phyloP scores from a whole-genome alignment of 2,329 filamentous ascomycete genomes.

The Dothidotthia symphoricarpi region DNA sequence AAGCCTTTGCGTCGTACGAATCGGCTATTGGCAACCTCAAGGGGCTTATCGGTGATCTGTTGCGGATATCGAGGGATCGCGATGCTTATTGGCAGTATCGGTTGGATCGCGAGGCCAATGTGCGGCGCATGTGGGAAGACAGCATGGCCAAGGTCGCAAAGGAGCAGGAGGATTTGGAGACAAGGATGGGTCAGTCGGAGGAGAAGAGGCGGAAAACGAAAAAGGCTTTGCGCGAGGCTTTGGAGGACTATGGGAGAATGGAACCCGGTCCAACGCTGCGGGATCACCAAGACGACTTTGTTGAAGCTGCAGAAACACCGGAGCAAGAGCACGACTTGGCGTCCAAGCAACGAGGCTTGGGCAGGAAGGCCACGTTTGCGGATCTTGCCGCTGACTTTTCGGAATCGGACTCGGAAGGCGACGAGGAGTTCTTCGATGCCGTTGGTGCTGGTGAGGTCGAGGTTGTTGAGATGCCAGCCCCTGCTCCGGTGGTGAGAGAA shows the following conservation, averaged over 20 bases:
- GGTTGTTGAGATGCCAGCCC: constrained; percentile 63
- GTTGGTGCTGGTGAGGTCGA: constrained; percentile 91
- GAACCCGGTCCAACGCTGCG: constrained; percentile 14
- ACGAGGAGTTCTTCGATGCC: constrained; percentile 96
- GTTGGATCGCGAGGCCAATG: constrained; percentile 83
- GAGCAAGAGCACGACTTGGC: constrained; percentile 32
- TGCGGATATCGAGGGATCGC: constrained; percentile 89
- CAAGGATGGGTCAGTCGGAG: constrained; percentile 82
- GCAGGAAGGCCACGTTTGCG: constrained; percentile 64
- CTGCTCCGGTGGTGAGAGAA: constrained; percentile 40
- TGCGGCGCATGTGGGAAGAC: constrained; percentile 96
- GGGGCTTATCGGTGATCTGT: constrained; percentile 76
- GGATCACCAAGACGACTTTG: constrained; percentile 33
- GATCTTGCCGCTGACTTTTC: constrained; percentile 67
- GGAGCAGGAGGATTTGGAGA: constrained; percentile 90
- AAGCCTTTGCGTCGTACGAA: constrained; percentile 83
- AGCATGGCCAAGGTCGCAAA: constrained; percentile 93
- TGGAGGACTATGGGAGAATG: constrained; percentile 55
- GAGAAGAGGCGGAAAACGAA: constrained; percentile 87
- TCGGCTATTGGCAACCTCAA: constrained; percentile 85
- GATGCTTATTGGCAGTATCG: constrained; percentile 97
- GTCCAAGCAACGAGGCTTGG: constrained; percentile 7
- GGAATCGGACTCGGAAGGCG: constrained; percentile 70
- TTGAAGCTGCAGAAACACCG: constrained; percentile 34
- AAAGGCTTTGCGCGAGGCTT: constrained; percentile 79